These are phyloP conservation scores for Xylaria sp. DNA, from an alignment of 495 filamentous ascomycete genomes.

Conservation along the genomic window DNA sequence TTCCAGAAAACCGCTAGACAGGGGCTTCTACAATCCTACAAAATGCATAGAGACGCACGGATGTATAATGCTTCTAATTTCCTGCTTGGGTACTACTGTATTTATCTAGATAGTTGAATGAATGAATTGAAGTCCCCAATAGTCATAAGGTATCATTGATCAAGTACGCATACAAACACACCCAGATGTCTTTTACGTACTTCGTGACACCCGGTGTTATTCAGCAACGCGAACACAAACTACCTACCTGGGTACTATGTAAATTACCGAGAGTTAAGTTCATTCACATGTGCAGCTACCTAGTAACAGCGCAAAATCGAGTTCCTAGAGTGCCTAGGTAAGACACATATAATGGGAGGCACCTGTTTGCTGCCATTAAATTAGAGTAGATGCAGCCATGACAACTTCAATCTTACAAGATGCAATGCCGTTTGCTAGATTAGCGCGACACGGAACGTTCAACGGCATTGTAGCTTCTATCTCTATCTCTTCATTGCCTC, in stretches of 20 bases:
- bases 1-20: conserved; percentile 23
- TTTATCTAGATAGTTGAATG: not conserved
- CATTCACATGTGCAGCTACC: not conserved
- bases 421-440: not conserved
- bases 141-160: not conserved
- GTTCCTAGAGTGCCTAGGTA: not conserved
- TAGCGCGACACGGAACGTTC: not conserved
- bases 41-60: not conserved
- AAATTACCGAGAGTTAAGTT: not conserved
- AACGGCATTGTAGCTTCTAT: not conserved
- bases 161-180: not conserved
- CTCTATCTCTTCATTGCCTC: not conserved
- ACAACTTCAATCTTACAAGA: not conserved
- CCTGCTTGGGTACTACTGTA: not conserved
- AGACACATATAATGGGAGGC: not conserved
- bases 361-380: not conserved
- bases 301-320: not conserved
- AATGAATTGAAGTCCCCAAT: too few relatives aligned
- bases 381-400: not conserved
- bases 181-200: not conserved
- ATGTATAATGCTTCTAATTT: not conserved
- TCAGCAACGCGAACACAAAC: not conserved
- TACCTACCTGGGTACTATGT: too few relatives aligned
- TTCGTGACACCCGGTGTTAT: not conserved
- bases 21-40: not conserved